Conservation (phyloP, 2,329 filamentous ascomycete species). For the Aspergillus quadrilineatus region DNA sequence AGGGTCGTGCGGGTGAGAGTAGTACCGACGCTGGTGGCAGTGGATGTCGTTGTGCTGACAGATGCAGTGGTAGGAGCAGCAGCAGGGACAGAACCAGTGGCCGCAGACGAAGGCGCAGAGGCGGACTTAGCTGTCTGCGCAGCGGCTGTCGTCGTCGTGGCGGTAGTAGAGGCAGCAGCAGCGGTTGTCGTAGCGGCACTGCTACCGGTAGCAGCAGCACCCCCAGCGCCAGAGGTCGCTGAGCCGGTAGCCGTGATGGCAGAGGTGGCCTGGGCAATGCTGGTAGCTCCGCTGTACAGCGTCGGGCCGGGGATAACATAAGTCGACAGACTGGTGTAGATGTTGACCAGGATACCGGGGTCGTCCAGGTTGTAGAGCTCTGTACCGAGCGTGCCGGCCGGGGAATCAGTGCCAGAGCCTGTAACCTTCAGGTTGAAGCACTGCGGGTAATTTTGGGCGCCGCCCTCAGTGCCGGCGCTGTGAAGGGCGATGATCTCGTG, state of each 20-base stretch:
- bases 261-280: constrained; percentile 18
- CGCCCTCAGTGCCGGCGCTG: constrained; percentile 40
- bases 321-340: constrained; percentile 42
- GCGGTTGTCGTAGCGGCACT: neutral
- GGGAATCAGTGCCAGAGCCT: constrained; percentile 48
- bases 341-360: constrained; percentile 57
- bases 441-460: constrained; percentile 52
- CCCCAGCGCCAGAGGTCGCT: constrained; percentile 1
- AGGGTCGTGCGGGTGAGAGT: neutral
- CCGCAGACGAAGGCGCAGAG: neutral
- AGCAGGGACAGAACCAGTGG: neutral
- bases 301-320: constrained; percentile 20
- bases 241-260: constrained; percentile 16
- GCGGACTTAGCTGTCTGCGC: neutral
- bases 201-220: neutral
- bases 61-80: neutral
- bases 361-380: constrained; percentile 56
- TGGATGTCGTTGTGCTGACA: no score
- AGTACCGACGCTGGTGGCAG: neutral
- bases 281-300: constrained; percentile 16
- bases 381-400: constrained; percentile 50
- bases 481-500: constrained; percentile 55
- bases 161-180: neutral
- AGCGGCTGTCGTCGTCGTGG: neutral
- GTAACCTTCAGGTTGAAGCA: constrained; percentile 60